Evolutionary conservation across 306 rosid species (phyloP), one percentile per base, ranked within the genome.

Genomic region (Betula pendula): DNA sequence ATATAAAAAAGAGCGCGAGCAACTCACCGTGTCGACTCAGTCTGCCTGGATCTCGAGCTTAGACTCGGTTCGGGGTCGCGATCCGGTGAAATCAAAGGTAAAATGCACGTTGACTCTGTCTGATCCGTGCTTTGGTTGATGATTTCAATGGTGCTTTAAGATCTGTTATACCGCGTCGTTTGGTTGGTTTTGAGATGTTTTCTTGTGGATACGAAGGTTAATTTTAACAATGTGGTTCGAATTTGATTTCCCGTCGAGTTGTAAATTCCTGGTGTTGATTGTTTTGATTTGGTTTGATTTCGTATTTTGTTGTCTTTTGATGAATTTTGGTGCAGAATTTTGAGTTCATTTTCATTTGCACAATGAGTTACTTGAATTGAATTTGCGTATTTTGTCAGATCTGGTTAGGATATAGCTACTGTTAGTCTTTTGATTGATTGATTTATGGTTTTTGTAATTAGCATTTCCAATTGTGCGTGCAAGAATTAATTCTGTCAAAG

Each of bases 1-100:
- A 33, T 4, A 38, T 4, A 38, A 38, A 38, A 5, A 38, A 62
- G 69, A 16, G 72, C 20, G 51, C 35, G 17, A 20, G 69, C 22
- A 80, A 75, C 81, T 83, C 83, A 67, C 75, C 73, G 49, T 55
- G 75, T 66, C 83, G 85, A 84, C 86, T 82, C 87, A 47, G 40
- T 51, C 76, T 83, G 24, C 81, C 76, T 76, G 42, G 75, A 70
- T 85, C 86, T 81, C 75, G 79, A 80, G 63, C 72, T 77, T 72
- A 8, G 52, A 14, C 55, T 22, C 50, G 48, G 63, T n/a, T 58
- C 15, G 15, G 68, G 14, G 75, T 89, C 78, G 3, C 44, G 50
- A 71, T 76, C 58, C 68, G 17, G 12, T 38, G 84, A 68, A 88
- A 85, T 88, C 86, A 51, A 35, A 77, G 82, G 81, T 66, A 44